Evolutionary conservation across 2,329 filamentous ascomycete species (phyloP), one percentile per base, ranked within the genome.

Genomic region (Onygena corvina): DNA sequence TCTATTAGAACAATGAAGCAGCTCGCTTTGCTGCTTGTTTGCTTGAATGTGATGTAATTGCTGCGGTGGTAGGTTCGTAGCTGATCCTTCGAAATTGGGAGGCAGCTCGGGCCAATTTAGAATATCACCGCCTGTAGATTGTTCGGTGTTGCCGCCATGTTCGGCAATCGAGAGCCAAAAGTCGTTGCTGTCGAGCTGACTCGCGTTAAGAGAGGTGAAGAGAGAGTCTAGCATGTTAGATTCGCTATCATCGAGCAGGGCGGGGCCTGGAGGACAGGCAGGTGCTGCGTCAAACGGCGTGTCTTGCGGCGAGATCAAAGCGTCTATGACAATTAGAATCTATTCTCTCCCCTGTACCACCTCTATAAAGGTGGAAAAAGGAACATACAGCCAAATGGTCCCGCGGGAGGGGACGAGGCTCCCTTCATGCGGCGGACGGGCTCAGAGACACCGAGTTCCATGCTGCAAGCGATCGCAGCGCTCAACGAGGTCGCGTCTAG

Each of bases 371-470:
- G 21, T 25, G 14, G n/a, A 14, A 30, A 18, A 31, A 21, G 23
- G 7, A 23, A 53, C 51, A 12, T 73, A 84, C 81, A 84, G 60
- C 81, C 81, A 73, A 84, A 84, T 31, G 78, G 76, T 61, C 76
- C 68, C 55, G 75, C 71, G 50, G 72, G 67, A 58, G 77, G 71
- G 59, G 74, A 69, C 63, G 36, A 23, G 12, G 73, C 47, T 16
- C 47, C 51, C 27, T 71, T 67, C 74, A 74, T 67, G 70, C 72
- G 67, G 46, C 58, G 56, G 14, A 58, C 61, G 50, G 60, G 50
- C 52, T 66, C 57, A 27, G 61, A 53, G 33, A 57, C 55, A 29
- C 59, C 60, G 49, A 61, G 59, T 53, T 67, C 60, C 63, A 68
- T 67, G 36, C 36, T 40, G 25, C 36, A 40, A 11, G 36, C 36